Conservation (phyloP, 768 basidiomycete species). For the Podaxis pistillaris region DNA sequence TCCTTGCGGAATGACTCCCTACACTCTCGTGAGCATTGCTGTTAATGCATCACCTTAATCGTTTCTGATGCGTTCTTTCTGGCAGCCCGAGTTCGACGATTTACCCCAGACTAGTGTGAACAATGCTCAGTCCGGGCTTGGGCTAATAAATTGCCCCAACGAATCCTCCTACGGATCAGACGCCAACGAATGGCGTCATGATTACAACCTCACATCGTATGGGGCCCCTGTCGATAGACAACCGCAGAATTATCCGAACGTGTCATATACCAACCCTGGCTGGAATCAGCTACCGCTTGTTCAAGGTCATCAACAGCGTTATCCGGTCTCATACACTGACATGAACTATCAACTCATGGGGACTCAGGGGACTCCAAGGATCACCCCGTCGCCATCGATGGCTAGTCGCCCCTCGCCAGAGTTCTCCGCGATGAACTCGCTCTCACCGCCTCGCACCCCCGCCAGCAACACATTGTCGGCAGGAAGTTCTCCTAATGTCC, state of each 20-base stretch:
- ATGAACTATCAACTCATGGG: slow-evolving; percentile 1
- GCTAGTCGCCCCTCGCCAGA: slow-evolving; percentile 1
- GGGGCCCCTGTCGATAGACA: background rate
- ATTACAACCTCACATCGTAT: background rate
- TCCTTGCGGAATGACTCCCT: slow-evolving; percentile 4
- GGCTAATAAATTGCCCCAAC: background rate
- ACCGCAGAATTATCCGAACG: background rate
- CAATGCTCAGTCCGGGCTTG: background rate
- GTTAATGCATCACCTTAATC: background rate
- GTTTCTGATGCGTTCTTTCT: background rate
- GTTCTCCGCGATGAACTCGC: background rate
- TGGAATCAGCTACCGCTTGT: background rate
- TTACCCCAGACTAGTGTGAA: background rate
- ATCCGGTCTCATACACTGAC: background rate
- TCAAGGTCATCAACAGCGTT: background rate
- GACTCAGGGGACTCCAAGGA: background rate
- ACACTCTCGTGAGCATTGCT: slow-evolving; percentile 1
- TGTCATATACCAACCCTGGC: background rate
- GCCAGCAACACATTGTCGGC: slow-evolving; percentile 4
- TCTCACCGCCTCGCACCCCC: slow-evolving; percentile 8
- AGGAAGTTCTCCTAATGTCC: slow-evolving; percentile 10
- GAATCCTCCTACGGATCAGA: slow-evolving; percentile 12
- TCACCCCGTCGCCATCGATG: background rate
- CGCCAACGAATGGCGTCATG: slow-evolving; percentile 2
- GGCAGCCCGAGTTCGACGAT: slow-evolving; percentile 1